Base-by-base conservation (phyloP, 306 rosid genomes). In the Astragalus membranaceus region DNA sequence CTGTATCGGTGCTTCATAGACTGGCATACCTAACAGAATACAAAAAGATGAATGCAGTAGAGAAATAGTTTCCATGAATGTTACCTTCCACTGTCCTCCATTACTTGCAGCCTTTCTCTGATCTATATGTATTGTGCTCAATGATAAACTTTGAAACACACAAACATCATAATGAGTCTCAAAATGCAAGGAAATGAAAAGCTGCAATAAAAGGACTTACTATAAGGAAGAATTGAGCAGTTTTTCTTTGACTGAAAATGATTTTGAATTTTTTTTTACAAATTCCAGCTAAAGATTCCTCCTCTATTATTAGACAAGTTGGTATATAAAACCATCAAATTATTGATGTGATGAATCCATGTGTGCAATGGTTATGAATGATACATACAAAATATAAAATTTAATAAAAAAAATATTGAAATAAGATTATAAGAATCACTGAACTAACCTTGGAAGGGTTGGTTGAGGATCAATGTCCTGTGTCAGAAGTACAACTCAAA, bases 11-110 rank as follows among this genome's bases (percentile, higher is more conserved):
- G 30, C 3, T 26, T 54, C 70, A 78, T 57, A 56, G 43, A 30
- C 20, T 43, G 29, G 63, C 55, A 50, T 43, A 37, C 69, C 35
- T 8, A 26, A 37, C 41, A 70, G 8, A 44, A 67, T 17, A 37
- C 46, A 15, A 57, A 52, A 54, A 49, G 13, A 52, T 42, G 29
- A 32, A 75, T 43, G 8, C 33, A 9, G 48, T 13, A 41, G 17
- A 72, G 53, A 51, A 35, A 26, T 51, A 67, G 44, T 55, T 72
- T 17, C 37, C 37, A 33, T 8, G 67, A 75, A 23, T 53, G 36
- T 59, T 82, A 88, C 95, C 89, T 74, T 71, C 49, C 85, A 51
- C 26, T 30, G 13, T 77, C 79, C 67, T 84, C 89, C 95, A 88
- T 88, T 35, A 53, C 47, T 36, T 42, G 72, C 52, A 16, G 14